Percentiles rank a stretch among this genome's conserved stretches.
Evolutionary conservation across 805 yeast genomes (phyloP).

Genomic region (Kodamaea sagamina): DNA sequence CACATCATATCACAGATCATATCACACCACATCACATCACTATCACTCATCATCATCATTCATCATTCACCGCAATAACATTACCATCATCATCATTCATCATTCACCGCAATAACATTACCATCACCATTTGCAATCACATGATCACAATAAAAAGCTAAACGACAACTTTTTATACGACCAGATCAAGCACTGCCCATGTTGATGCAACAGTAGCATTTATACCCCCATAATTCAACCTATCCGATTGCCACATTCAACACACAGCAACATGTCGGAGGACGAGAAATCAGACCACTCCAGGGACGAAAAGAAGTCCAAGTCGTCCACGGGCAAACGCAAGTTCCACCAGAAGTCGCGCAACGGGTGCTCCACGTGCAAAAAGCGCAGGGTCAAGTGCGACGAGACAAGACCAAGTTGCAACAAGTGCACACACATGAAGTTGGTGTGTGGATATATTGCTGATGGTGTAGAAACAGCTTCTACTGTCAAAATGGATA

Average conservation of each 20-base stretch:
- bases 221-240: conserved; percentile 2
- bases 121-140: too few relatives aligned
- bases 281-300: neutral
- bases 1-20: too few relatives aligned
- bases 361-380: conserved; percentile 87
- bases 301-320: conserved; percentile 10
- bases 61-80: too few relatives aligned
- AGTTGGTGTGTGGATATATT: conserved; percentile 69
- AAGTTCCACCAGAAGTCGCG: conserved; percentile 88
- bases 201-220: too few relatives aligned
- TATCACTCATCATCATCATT: too few relatives aligned
- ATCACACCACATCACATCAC: too few relatives aligned
- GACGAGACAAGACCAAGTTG: conserved; percentile 85
- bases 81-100: too few relatives aligned
- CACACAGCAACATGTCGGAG: conserved; percentile 2
- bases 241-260: conserved; percentile 7
- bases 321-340: conserved; percentile 63
- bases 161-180: conserved; percentile 2
- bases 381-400: conserved; percentile 87
- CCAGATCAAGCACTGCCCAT: neutral
- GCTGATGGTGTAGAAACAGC: conserved; percentile 18
- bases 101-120: too few relatives aligned
- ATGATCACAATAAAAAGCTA: conserved; percentile 3
- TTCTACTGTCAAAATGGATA: conserved; percentile 7
- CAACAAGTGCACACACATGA: conserved; percentile 75